phyloP scores from a whole-genome alignment of 2,329 filamentous ascomycete genomes.

The Ilyonectria destructans region DNA sequence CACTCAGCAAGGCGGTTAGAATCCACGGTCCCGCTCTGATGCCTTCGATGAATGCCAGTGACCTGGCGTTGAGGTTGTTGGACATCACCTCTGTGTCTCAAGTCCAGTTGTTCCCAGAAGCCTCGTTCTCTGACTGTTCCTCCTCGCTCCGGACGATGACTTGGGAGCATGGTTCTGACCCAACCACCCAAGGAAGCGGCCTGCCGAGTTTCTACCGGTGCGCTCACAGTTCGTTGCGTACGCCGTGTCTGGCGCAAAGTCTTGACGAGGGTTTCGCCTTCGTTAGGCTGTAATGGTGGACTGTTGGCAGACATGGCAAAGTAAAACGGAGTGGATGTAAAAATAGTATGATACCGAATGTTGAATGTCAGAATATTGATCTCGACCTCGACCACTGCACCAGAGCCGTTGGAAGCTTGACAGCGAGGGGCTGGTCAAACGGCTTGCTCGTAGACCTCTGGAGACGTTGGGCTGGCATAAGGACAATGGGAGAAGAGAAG shows the following conservation, averaged over 20 bases:
- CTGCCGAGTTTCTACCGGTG: constrained; percentile 16
- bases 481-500: neutral
- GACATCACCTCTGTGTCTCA: constrained; percentile 1
- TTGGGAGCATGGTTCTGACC: constrained; percentile 64
- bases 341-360: constrained; percentile 15
- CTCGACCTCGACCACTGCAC: neutral
- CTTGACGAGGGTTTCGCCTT: neutral
- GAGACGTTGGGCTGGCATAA: neutral
- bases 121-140: constrained; percentile 60
- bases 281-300: neutral
- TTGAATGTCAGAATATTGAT: neutral
- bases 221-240: constrained; percentile 2
- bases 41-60: constrained; percentile 36
- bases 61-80: constrained; percentile 23
- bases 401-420: neutral
- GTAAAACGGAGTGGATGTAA: neutral
- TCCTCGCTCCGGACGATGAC: constrained; percentile 65
- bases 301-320: neutral
- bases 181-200: constrained; percentile 57
- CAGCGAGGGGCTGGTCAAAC: neutral
- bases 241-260: neutral
- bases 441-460: neutral
- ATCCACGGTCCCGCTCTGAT: constrained; percentile 41
- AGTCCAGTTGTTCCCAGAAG: constrained; percentile 51
- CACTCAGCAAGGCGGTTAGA: constrained; percentile 55